A percentile compares a stretch with the other conserved stretches of the same genome.
Conservation (phyloP, 108 stramenopile species). For the Fistulifera pelliculosa region DNA sequence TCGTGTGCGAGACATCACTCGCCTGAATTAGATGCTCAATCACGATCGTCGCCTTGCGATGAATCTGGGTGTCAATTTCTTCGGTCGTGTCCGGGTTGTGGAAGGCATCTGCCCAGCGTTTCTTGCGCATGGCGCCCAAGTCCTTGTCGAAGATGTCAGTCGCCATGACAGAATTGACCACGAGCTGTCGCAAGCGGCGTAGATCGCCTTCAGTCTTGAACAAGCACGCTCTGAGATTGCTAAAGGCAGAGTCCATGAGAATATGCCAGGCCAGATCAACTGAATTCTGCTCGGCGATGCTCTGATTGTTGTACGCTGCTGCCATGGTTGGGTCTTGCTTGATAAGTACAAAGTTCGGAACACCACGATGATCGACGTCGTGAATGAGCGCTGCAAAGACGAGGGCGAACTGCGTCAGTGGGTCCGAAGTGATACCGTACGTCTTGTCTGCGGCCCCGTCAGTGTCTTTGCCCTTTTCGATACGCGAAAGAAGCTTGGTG, state of each 20-base stretch:
- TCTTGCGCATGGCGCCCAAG: conserved; percentile 3
- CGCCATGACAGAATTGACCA: conserved; percentile 34
- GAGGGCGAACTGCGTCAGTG: conserved; percentile 25
- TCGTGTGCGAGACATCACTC: not conserved
- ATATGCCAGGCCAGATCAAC: conserved; percentile 26
- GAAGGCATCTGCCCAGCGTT: conserved; percentile 7
- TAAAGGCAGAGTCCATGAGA: conserved; percentile 3
- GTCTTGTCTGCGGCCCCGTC: not conserved
- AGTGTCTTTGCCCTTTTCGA: not conserved
- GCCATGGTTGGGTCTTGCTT: conserved; percentile 34
- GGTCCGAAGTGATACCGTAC: conserved; percentile 29
- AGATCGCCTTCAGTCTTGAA: conserved; percentile 17
- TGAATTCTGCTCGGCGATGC: conserved; percentile 35
- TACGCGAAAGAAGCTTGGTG: conserved; percentile 24
- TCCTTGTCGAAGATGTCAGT: conserved; percentile 40
- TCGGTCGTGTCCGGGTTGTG: not conserved
- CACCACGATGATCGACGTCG: conserved; percentile 35
- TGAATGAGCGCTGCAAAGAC: conserved; percentile 36
- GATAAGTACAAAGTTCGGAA: conserved; percentile 28
- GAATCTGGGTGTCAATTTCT: not conserved
- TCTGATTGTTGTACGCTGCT: conserved; percentile 28
- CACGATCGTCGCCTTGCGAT: not conserved
- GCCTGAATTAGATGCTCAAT: conserved; percentile 10
- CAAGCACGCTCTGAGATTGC: conserved; percentile 21
- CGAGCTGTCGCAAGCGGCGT: conserved; percentile 27